Base-by-base conservation (phyloP, 1,284 basidiomycete species). In the Entoloma clypeatum region DNA sequence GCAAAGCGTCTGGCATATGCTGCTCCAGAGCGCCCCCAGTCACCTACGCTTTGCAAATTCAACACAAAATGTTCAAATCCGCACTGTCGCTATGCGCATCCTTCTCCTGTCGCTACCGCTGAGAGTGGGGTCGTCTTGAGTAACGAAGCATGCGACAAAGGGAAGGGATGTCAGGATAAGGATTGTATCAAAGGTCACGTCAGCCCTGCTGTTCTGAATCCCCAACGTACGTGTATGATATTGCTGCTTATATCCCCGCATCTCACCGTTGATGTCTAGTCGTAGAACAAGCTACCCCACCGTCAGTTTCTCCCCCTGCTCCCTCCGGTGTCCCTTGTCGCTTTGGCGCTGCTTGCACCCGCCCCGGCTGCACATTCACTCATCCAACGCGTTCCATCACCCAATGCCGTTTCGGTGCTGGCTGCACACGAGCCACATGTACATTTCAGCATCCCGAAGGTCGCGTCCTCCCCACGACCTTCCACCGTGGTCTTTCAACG, bases 51-150 rank as follows among this genome's bases (percentile, higher is more conserved):
- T 14, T 97, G 93, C 78, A 94, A 94, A 66, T 96, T 86, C 53
- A 81, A 76, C 5, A 72, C 85, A 16, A 93, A 92, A 52, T 97
- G 93, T 64, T 86, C 83, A 37, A 94, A 95, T 61, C 72, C 86
- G 0, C 71, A 82, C 37, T 97, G 93, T 62, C 75, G 83, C 13
- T 96, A 81, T 64, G 89, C 88, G 7, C 93, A 97, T 62, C 91
- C 93, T 3, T 91, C 87, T 4, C 92, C 93, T 10, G 89, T 91
- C 0, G 92, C 93, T 2, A 93, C 92, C 19, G 70, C 80, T 9
- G 90, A 94, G 64, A 90, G 86, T 57, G 93, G 92, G n/a, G 77
- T 97, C 51, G 93, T 96, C 2, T 69, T 96, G 44, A 92, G 86
- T 54, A 92, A 87, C 47, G 93, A 95, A 49, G 72, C 88, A 14